phyloP scores from a whole-genome alignment of 108 stramenopile species.

The Bacterosira constricta region DNA sequence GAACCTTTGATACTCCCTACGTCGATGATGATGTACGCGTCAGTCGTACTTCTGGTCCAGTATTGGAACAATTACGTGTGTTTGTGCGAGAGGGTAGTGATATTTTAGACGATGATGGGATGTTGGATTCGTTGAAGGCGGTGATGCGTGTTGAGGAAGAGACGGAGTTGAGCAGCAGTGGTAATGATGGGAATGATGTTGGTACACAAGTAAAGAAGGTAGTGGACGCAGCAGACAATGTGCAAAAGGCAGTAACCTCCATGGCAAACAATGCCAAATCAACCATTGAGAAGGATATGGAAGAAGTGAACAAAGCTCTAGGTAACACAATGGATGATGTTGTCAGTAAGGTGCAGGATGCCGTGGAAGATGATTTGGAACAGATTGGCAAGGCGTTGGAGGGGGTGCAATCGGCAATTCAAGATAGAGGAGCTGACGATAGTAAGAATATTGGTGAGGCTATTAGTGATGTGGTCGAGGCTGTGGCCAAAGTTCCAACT shows the following conservation, averaged over 20 bases:
- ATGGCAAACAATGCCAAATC: conserved; percentile 7
- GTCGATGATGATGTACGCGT: conserved; percentile 72
- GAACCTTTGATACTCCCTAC: conserved; percentile 75
- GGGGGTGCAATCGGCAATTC: conserved; percentile 2
- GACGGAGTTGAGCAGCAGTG: background rate
- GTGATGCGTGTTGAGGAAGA: conserved; percentile 37
- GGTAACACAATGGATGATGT: conserved; percentile 33
- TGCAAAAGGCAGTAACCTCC: background rate
- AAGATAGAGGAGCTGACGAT: conserved; percentile 32
- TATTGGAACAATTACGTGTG: conserved; percentile 73
- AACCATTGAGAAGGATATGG: conserved; percentile 18
- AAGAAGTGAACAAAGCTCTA: conserved; percentile 3
- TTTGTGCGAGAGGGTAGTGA: conserved; percentile 55
- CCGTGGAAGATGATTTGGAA: conserved; percentile 37
- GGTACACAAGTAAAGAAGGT: conserved; percentile 22
- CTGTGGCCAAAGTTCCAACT: conserved; percentile 12
- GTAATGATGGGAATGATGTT: background rate
- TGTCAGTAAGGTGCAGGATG: conserved; percentile 22
- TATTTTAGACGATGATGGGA: conserved; percentile 21
- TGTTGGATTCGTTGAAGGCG: conserved; percentile 15
- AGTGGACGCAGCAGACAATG: conserved; percentile 1
- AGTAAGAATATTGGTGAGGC: conserved; percentile 48
- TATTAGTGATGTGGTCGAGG: conserved; percentile 14
- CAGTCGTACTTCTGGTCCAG: conserved; percentile 63
- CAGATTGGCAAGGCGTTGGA: conserved; percentile 35